Evolutionary conservation across 257 asterid species (phyloP).

Genomic region (Solanum bukasovii): DNA sequence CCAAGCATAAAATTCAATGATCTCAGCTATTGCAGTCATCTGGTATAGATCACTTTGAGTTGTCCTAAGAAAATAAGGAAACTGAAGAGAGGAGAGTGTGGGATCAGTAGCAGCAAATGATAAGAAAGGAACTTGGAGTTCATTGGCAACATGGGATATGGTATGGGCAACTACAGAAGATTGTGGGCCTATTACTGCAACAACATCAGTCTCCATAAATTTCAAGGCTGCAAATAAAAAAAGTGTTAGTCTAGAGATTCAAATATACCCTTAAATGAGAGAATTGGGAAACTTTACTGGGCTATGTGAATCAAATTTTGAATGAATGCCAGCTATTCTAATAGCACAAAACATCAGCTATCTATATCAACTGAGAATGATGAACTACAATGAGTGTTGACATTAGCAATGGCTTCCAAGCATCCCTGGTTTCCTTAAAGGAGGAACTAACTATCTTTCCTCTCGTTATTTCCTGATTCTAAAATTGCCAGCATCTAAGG

Average conservation of each 20-base stretch:
- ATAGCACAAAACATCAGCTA: not conserved
- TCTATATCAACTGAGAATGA: not conserved
- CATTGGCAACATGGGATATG: conserved; percentile 24
- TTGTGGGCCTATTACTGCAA: conserved; percentile 45
- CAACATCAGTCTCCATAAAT: conserved; percentile 32
- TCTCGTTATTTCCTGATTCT: not conserved
- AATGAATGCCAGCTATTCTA: not conserved
- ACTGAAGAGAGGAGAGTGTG: conserved; percentile 34
- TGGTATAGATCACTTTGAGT: conserved; percentile 35
- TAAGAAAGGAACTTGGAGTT: conserved; percentile 38
- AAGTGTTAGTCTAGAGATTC: not conserved
- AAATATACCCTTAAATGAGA: not conserved
- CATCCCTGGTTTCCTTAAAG: not conserved
- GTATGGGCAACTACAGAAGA: conserved; percentile 41
- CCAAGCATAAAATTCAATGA: conserved; percentile 30
- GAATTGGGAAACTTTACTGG: not conserved
- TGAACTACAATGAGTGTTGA: not conserved
- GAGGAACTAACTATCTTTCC: not conserved
- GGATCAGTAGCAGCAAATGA: conserved; percentile 45
- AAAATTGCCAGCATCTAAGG: not conserved
- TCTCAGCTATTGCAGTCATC: conserved; percentile 41
- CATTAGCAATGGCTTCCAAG: not conserved
- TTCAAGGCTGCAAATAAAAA: conserved; percentile 24
- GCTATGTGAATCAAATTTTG: not conserved
- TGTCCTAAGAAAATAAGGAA: conserved; percentile 39